Evolutionary conservation across 2,329 filamentous ascomycete genomes (phyloP), one percentile per base, ranked within the genome.

Genomic region (Epichloe hybrida): DNA sequence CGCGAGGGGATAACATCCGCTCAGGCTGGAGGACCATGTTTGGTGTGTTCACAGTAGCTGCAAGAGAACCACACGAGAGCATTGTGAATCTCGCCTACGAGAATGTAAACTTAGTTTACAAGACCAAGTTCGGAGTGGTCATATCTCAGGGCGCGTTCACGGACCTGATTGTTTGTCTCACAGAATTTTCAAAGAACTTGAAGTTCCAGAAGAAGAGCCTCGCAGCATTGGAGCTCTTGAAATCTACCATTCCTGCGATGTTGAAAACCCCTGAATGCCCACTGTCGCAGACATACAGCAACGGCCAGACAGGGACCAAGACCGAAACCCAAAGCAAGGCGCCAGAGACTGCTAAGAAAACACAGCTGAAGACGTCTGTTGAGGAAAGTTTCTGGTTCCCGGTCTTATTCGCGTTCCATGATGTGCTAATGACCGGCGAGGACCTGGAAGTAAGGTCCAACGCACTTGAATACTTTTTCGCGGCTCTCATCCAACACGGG

Each of bases 11-110:
- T 67, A 97, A 97, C 59, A 98, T 99, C 62, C 84, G 91, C 49
- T 96, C 90, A 39, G 93, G 93, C 5, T 99, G 93, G 93, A 85
- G 93, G 64, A 97, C 94, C 20, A 98, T 99, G 91, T 97, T 99
- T 67, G 93, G 91, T 4, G 91, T 96, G 34, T 98, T 98, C 63
- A 96, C 91, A 1, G 89, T 97, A 38, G 93, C 94, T 31, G 93
- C 94, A 20, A 79, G 85, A 54, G 94, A 97, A 63, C 88, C 86
- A n/a, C 90, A 95, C 63, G 93, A 98, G 72, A 84, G 83, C 55
- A 96, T 99, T 57, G 93, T 98, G 54, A 96, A 90, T 61, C 81
- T 98, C 61, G 90, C 94, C 0, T 98, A 94, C 62, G 93, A 98
- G 61, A 95, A 96, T 63, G 91, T 98, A 49, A 88, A 85, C 31